A percentile compares a stretch with the other conserved stretches of the same genome.
Evolutionary conservation across 2,329 filamentous ascomycete genomes (phyloP).

Genomic region (Ceratocystis variospora): DNA sequence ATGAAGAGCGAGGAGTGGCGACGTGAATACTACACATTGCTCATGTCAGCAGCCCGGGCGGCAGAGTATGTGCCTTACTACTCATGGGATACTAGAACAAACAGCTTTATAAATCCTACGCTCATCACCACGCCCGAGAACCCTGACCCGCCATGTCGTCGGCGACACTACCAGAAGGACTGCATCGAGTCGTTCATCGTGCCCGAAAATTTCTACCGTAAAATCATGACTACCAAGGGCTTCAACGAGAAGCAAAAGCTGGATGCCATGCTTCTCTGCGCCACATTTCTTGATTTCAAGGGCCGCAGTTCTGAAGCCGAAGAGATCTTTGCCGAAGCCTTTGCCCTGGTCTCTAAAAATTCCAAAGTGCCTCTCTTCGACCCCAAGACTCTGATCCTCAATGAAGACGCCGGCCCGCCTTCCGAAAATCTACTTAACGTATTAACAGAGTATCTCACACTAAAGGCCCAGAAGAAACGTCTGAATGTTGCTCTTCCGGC

Average conservation of each 20-base stretch:
- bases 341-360: conserved; percentile 55
- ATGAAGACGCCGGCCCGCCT: conserved; percentile 41
- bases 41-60: conserved; percentile 63
- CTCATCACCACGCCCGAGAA: conserved; percentile 74
- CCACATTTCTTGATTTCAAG: conserved; percentile 74
- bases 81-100: conserved; percentile 50
- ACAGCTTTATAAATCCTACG: conserved; percentile 54
- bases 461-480: conserved; percentile 58
- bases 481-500: conserved; percentile 62
- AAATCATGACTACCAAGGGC: conserved; percentile 65
- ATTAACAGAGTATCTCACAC: conserved; percentile 63
- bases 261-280: conserved; percentile 70
- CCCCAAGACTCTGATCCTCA: conserved; percentile 48
- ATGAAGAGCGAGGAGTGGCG: conserved; percentile 72
- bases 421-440: conserved; percentile 63
- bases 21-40: conserved; percentile 67
- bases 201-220: conserved; percentile 68
- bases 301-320: conserved; percentile 48
- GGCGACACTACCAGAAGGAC: conserved; percentile 54
- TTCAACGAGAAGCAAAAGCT: conserved; percentile 67
- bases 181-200: conserved; percentile 54
- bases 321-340: conserved; percentile 60
- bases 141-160: conserved; percentile 58
- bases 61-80: conserved; percentile 73
- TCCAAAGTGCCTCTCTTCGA: conserved; percentile 36